A percentile compares a stretch with the other conserved stretches of the same genome.
Conservation (phyloP, 805 yeast genomes). For the Geotrichum ghanense region DNA sequence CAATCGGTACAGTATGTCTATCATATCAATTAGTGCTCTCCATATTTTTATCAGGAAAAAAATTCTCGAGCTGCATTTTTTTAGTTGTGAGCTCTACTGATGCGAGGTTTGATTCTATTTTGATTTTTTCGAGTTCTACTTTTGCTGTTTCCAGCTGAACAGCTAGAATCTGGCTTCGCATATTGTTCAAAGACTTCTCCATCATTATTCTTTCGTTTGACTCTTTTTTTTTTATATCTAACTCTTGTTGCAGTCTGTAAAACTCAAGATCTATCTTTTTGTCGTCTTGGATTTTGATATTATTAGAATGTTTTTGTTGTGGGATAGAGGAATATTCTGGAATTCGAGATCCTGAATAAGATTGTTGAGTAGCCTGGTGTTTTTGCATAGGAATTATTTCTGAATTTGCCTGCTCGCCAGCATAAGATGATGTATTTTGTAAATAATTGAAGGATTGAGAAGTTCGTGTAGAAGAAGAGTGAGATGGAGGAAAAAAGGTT, state of each 20-base stretch:
- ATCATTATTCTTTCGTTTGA: background rate
- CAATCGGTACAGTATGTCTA: too few relatives aligned
- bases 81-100: background rate
- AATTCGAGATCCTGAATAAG: too few relatives aligned
- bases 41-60: too few relatives aligned
- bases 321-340: background rate
- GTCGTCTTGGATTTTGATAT: background rate
- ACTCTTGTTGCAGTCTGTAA: background rate
- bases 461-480: too few relatives aligned
- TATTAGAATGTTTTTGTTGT: background rate
- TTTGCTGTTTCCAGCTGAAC: background rate
- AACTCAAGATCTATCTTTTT: background rate
- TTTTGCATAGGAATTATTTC: too few relatives aligned
- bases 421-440: too few relatives aligned
- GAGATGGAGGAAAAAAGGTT: too few relatives aligned
- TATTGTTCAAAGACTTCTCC: background rate
- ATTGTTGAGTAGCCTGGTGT: too few relatives aligned
- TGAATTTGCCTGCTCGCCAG: too few relatives aligned
- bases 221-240: background rate
- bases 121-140: background rate
- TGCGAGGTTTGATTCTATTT: background rate
- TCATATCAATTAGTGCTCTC: too few relatives aligned
- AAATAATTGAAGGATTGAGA: too few relatives aligned
- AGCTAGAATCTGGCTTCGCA: background rate
- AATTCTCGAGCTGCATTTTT: background rate